Conservation (phyloP, 441 rosid genomes). For the Eutrema salsugineum region DNA sequence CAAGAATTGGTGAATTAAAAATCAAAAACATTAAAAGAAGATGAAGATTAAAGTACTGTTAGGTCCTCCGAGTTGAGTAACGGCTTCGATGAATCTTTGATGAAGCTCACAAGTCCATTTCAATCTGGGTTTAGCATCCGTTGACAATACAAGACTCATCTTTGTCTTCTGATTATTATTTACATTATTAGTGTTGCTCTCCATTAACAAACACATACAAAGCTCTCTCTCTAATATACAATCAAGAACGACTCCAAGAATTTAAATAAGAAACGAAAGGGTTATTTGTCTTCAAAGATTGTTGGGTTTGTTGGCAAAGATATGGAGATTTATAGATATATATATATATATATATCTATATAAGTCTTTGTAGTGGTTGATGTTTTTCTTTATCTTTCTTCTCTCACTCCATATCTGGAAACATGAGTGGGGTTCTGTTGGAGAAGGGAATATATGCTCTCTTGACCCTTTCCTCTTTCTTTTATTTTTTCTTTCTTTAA, state of each 20-base stretch:
- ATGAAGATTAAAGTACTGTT: constrained; percentile 54
- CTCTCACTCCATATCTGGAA: constrained; percentile 88
- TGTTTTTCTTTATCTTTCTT: constrained; percentile 32
- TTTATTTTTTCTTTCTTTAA: constrained; percentile 27
- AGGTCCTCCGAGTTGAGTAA: constrained; percentile 84
- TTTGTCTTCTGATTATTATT: constrained; percentile 22
- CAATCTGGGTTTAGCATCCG: constrained; percentile 93
- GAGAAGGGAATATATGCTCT: constrained; percentile 89
- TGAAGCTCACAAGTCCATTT: constrained; percentile 97
- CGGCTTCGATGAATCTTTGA: constrained; percentile 73
- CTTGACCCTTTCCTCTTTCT: constrained; percentile 56
- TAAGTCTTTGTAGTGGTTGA: constrained; percentile 37
- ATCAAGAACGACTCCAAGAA: constrained; percentile 13
- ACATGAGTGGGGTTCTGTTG: constrained; percentile 77
- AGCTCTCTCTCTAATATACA: constrained; percentile 6
- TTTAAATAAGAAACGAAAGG: neutral
- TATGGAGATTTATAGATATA: neutral
- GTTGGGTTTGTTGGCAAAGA: constrained; percentile 36
- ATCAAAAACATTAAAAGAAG: neutral
- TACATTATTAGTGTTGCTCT: constrained; percentile 15
- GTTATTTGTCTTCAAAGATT: constrained; percentile 17
- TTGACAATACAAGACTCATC: constrained; percentile 74
- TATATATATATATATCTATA: neutral
- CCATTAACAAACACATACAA: constrained; percentile 28
- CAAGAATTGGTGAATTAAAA: neutral